Evolutionary conservation across 2,329 filamentous ascomycete species (phyloP), one percentile per base, ranked within the genome.

Genomic region (Colletotrichum higginsianum): DNA sequence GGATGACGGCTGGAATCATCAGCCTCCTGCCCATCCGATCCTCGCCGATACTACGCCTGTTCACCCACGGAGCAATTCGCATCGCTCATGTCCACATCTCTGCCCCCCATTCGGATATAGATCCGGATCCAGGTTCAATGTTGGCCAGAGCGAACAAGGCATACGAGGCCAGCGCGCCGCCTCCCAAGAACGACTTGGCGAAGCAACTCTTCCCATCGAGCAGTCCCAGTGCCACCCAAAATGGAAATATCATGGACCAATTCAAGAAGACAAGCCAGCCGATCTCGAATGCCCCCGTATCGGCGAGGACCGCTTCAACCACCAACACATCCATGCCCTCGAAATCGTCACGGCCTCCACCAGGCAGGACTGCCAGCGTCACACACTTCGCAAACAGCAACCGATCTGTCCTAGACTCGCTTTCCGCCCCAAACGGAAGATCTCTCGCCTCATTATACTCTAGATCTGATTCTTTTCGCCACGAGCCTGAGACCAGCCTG

Each of bases 171-270:
- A 81, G 80, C 66, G 76, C 79, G 73, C 77, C 81, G 66, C 69
- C 80, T 7, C 78, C 79, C 12, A 80, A 80, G 61, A 74, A 77
- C 11, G 75, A 78, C 58, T 78, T 88, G 53, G 80, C 83, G 5
- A 89, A 90, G 78, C 84, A 88, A 68, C 81, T 88, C 18, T 89
- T 91, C 74, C 85, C 88, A 4, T 90, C 89, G 1, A 90, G 87
- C 79, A 90, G 86, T 75, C 86, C 87, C 15, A 80, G 79, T 53
- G 78, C 82, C 35, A 76, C 79, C 18, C 80, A 79, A 7, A 82
- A 85, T 78, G 80, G 80, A 49, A 86, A 86, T 71, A 87, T 91
- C 74, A 80, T 85, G 66, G 84, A 88, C 57, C 85, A 86, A 66
- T 82, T 88, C 75, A 86, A 84, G 75, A 78, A 80, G 23, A 79